Conservation (phyloP, 2,329 filamentous ascomycete species). For the Botryosphaeria dothidea region DNA sequence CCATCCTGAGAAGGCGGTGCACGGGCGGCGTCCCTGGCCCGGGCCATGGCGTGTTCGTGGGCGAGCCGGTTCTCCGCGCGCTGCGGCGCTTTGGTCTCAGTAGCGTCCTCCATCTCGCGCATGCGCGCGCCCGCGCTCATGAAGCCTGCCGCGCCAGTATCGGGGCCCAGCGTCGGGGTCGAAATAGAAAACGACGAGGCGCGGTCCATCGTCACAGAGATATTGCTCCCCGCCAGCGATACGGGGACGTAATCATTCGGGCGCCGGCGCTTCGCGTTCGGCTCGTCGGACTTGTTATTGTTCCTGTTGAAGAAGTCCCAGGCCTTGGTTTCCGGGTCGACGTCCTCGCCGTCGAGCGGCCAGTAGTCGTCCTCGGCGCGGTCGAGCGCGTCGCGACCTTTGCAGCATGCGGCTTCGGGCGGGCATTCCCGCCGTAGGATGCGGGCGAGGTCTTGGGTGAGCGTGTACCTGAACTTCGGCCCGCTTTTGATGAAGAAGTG, state of each 20-base stretch:
- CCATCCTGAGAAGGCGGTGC: background rate
- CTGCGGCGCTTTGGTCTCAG: constrained; percentile 2
- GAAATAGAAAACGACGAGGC: constrained; percentile 31
- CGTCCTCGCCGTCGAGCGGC: constrained; percentile 36
- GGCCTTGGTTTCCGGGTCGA: constrained; percentile 30
- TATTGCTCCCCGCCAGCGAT: background rate
- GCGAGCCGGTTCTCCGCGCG: constrained; percentile 28
- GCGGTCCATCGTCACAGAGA: constrained; percentile 33
- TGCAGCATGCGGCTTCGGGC: constrained; percentile 38
- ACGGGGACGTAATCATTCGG: constrained; percentile 21
- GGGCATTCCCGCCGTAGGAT: constrained; percentile 69
- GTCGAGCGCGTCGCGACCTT: constrained; percentile 29
- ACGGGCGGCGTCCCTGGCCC: constrained; percentile 25
- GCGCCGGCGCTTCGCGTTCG: constrained; percentile 31
- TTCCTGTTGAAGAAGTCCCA: constrained; percentile 22
- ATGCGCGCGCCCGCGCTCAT: constrained; percentile 41
- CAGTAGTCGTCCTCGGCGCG: constrained; percentile 37
- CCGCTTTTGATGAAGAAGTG: constrained; percentile 62
- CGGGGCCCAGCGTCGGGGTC: constrained; percentile 28
- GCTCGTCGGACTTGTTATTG: background rate
- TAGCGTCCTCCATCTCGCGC: constrained; percentile 39
- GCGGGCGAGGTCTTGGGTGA: constrained; percentile 66
- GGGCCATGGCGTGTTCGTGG: constrained; percentile 24
- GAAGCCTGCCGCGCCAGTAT: constrained; percentile 31
- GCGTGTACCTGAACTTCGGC: constrained; percentile 65